These are phyloP conservation scores for Lipomyces lipofer DNA, from an alignment of 805 yeast genomes.

Conservation along the genomic window DNA sequence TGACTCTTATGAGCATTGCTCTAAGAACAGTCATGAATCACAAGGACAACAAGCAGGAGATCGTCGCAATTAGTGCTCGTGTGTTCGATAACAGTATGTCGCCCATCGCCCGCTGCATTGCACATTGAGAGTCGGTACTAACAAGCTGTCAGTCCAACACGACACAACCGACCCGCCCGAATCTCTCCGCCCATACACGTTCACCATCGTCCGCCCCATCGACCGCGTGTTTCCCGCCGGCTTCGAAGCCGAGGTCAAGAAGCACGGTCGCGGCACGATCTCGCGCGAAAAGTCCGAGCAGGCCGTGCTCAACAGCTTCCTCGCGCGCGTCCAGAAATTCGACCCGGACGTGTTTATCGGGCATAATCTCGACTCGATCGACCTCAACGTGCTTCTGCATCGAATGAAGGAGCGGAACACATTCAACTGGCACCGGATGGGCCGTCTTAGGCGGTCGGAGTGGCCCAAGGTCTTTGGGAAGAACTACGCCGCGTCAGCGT, in stretches of 20 bases:
- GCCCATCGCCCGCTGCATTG: not conserved
- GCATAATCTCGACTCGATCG: slow-evolving; percentile 76
- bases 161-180: slow-evolving; percentile 72
- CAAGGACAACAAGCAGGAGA: slow-evolving; percentile 77
- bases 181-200: slow-evolving; percentile 56
- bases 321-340: slow-evolving; percentile 66
- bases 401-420: slow-evolving; percentile 74
- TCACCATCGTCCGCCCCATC: slow-evolving; percentile 79
- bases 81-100: slow-evolving; percentile 53
- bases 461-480: slow-evolving; percentile 78
- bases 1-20: slow-evolving; percentile 72
- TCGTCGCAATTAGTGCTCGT: slow-evolving; percentile 78
- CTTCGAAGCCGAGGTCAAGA: slow-evolving; percentile 59
- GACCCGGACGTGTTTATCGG: slow-evolving; percentile 94
- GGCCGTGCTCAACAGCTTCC: slow-evolving; percentile 68
- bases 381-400: slow-evolving; percentile 76
- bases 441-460: slow-evolving; percentile 66
- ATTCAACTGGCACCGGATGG: slow-evolving; percentile 77
- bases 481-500: slow-evolving; percentile 41
- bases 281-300: slow-evolving; percentile 71
- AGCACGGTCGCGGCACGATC: slow-evolving; percentile 47
- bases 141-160: slow-evolving; percentile 49
- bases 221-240: slow-evolving; percentile 69
- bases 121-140: too few species aligned
- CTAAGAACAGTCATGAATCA: slow-evolving; percentile 79